Percentiles rank a stretch among this genome's conserved stretches.
phyloP scores from a whole-genome alignment of 106 monocot species.

The Allium cepa region DNA sequence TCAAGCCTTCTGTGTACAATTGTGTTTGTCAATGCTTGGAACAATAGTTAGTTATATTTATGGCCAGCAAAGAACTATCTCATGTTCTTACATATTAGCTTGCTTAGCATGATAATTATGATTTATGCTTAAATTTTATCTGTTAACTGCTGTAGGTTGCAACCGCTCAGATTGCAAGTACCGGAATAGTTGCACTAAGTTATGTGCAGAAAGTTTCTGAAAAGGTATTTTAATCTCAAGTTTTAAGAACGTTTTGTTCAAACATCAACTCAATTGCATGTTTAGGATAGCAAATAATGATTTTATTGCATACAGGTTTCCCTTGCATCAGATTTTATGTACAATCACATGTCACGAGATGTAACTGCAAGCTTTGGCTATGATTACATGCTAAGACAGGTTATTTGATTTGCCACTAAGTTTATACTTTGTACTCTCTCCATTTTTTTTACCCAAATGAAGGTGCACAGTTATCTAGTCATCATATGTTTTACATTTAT shows the following conservation, averaged over 20 bases:
- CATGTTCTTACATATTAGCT: no score
- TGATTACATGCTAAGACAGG: constrained; percentile 97
- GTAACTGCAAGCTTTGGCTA: constrained; percentile 96
- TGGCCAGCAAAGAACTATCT: no score
- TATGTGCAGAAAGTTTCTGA: constrained; percentile 99
- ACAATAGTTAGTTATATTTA: no score
- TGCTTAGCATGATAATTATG: no score
- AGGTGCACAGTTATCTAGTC: background rate
- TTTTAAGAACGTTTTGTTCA: no score
- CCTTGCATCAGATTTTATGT: constrained; percentile 98
- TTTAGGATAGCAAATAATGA: no score
- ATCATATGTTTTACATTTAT: background rate
- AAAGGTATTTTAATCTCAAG: constrained; percentile 35
- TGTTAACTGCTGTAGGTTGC: constrained; percentile 45
- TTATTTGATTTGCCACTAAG: constrained; percentile 7
- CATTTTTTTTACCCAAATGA: background rate
- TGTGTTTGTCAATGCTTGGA: no score
- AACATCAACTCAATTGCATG: no score
- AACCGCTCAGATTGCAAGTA: constrained; percentile 88
- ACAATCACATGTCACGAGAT: constrained; percentile 90
- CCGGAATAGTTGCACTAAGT: constrained; percentile 88
- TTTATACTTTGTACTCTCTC: background rate
- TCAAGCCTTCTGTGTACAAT: no score
- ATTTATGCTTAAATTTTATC: background rate
- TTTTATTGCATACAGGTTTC: constrained; percentile 54